A percentile compares a stretch with the other conserved stretches of the same genome.
Conservation (phyloP, 2,329 filamentous ascomycete genomes). For the Exophiala mesophila region DNA sequence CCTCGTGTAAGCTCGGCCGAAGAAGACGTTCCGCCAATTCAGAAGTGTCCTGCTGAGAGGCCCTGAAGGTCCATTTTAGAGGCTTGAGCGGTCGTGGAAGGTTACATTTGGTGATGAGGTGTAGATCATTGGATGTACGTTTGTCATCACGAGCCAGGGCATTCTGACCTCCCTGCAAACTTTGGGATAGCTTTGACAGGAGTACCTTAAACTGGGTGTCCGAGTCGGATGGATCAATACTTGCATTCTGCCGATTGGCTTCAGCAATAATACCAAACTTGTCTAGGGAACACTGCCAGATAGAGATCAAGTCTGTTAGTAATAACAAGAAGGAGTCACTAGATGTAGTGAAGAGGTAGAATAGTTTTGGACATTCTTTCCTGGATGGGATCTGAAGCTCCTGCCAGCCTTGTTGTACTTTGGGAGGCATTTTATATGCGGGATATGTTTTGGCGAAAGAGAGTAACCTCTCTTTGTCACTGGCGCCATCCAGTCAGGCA, state of each 20-base stretch:
- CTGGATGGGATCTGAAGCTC: conserved; percentile 30
- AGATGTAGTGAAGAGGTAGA: conserved; percentile 35
- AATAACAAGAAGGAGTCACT: conserved; percentile 45
- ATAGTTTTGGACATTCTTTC: conserved; percentile 32
- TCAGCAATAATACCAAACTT: conserved; percentile 43
- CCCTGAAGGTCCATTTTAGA: conserved; percentile 49
- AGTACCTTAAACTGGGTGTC: conserved; percentile 52
- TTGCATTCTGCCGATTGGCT: conserved; percentile 47
- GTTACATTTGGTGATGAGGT: conserved; percentile 43
- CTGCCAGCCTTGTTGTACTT: conserved; percentile 35
- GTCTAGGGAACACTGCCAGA: conserved; percentile 53
- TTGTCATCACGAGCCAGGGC: conserved; percentile 22
- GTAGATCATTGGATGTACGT: conserved; percentile 34
- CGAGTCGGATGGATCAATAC: conserved; percentile 57
- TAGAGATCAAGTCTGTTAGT: conserved; percentile 54
- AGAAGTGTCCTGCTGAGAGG: conserved; percentile 38
- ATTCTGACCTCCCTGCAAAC: conserved; percentile 36
- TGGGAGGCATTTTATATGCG: too few relatives aligned
- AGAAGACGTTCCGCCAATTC: conserved; percentile 48
- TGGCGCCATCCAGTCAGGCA: too few relatives aligned
- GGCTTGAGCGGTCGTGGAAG: conserved; percentile 51
- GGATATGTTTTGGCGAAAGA: too few relatives aligned
- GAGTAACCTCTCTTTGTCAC: too few relatives aligned
- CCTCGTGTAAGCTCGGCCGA: conserved; percentile 48
- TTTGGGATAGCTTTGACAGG: conserved; percentile 50